Base-by-base conservation (phyloP, 1,284 basidiomycete species). In the Coniferiporia sulphurascens region DNA sequence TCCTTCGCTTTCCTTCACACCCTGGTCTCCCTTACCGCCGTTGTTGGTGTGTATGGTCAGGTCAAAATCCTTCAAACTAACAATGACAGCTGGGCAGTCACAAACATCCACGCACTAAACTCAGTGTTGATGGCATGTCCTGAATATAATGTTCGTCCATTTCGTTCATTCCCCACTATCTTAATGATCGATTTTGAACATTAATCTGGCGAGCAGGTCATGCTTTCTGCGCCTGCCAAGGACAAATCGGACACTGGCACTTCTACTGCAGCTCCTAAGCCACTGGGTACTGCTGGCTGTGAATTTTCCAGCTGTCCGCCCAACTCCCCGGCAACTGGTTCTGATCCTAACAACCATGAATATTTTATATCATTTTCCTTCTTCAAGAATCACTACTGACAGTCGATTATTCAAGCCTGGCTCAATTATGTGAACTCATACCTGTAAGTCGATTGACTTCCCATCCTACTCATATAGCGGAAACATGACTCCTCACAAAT, bases 41-140 rank as follows among this genome's bases (percentile, higher is more conserved):
- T 48, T n/a, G 27, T 21, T 36, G 19, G 36, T 13, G 56, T 48
- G 2, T 46, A 46, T 9, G 45, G 27, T 7, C 53, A 59, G 27
- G 48, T 44, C 19, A 62, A 62, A 21, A 53, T 62, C 46, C 61
- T 80, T 12, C 65, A 77, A 17, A 75, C 76, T 22, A 80, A 81
- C 59, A 78, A 80, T 61, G 79, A 81, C 63, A 78, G 79, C 7
- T 82, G 80, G 79, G 80, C 80, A 1, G 74, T 74, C 3, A 78
- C 79, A 6, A 76, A 78, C 62, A 74, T 81, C 58, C 74, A 78
- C 43, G 76, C 76, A 3, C 73, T 78, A 56, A 75, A 73, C 59
- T 64, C 69, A n/a, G 74, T 77, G 0, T 68, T 81, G 46, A 67
- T n/a, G 68, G 22, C 66, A 66, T 4, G 74, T n/a, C n/a, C 72